Conservation (phyloP, 345 rosid genomes). For the Mangifera indica region DNA sequence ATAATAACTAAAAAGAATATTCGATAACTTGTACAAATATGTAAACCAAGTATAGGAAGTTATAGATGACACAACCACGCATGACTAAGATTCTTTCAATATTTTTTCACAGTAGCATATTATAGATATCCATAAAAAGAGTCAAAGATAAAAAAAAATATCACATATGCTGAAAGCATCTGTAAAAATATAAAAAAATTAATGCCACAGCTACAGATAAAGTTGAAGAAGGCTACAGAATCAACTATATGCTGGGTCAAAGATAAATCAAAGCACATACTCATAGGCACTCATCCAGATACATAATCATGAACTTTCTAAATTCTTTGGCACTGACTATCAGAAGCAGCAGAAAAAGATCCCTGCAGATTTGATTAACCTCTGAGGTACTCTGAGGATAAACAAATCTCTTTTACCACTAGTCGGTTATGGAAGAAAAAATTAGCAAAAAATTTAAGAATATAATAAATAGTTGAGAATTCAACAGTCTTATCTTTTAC, state of each 20-base stretch:
- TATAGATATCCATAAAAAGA: neutral
- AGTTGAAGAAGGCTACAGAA: neutral
- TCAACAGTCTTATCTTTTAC: constrained; percentile 28
- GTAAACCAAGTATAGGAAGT: neutral
- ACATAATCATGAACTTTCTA: neutral
- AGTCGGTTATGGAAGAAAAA: neutral
- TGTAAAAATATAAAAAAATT: neutral
- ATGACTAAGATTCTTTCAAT: neutral
- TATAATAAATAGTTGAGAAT: constrained; percentile 6
- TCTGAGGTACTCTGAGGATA: neutral
- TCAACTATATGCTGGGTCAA: neutral
- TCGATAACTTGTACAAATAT: neutral
- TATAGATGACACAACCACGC: neutral
- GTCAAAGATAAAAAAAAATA: neutral
- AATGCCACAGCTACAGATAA: neutral
- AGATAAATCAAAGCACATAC: neutral
- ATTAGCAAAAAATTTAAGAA: neutral
- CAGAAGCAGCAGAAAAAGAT: neutral
- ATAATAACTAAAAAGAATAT: neutral
- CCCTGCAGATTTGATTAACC: neutral
- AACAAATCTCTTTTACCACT: neutral
- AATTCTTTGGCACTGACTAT: neutral
- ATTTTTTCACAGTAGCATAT: neutral
- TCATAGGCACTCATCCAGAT: neutral
- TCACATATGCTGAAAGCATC: neutral